phyloP scores from a whole-genome alignment of 345 rosid genomes.

The Cardamine chenopodiifolia region DNA sequence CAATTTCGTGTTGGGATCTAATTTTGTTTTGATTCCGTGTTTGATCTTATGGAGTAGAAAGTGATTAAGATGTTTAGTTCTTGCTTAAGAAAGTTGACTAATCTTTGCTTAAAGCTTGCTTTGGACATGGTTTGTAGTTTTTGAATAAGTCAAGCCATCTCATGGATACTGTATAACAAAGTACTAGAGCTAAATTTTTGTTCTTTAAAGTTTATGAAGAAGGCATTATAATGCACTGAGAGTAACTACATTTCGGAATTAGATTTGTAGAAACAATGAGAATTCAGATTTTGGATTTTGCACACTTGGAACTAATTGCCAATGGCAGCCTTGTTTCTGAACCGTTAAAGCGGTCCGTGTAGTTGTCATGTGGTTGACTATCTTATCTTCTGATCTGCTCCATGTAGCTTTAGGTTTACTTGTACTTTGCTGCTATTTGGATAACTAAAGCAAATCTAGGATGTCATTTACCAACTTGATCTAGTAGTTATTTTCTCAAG shows the following conservation, averaged over 20 bases:
- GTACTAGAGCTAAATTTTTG: neutral
- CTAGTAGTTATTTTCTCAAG: neutral
- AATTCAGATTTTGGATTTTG: neutral
- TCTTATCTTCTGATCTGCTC: neutral
- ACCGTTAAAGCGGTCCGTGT: neutral
- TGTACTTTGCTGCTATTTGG: constrained; percentile 6
- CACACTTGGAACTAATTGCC: neutral
- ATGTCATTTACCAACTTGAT: constrained; percentile 1
- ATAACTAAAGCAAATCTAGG: neutral
- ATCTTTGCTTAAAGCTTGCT: neutral
- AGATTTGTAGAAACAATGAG: neutral
- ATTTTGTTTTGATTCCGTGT: neutral
- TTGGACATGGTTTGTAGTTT: neutral
- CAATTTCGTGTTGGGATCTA: neutral
- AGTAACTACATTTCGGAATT: neutral
- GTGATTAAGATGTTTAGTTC: neutral
- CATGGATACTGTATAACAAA: neutral
- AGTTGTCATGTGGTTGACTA: neutral
- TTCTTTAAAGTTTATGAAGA: neutral
- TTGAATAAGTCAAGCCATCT: neutral
- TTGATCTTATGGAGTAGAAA: neutral
- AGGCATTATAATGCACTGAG: neutral
- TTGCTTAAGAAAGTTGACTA: constrained; percentile 5
- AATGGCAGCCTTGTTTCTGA: neutral
- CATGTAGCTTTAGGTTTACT: neutral